phyloP scores from a whole-genome alignment of 768 basidiomycete genomes.

The Porphyrellus cyaneotinctus region DNA sequence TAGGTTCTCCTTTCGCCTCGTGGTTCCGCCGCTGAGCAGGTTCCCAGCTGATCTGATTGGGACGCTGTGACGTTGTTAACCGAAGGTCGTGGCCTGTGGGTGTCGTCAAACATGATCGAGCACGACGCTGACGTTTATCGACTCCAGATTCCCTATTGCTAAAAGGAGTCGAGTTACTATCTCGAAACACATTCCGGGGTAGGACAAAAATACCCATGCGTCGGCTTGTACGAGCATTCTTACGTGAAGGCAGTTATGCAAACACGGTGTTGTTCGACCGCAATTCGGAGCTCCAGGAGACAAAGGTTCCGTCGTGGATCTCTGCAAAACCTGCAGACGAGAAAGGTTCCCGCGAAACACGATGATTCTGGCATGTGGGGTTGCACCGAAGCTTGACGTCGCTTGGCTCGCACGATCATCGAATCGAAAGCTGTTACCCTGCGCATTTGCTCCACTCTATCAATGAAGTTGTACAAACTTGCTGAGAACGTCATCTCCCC shows the following conservation, averaged over 20 bases:
- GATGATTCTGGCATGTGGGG: background rate
- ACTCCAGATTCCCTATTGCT: background rate
- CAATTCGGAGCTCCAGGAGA: background rate
- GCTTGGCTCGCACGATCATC: slow-evolving; percentile 6
- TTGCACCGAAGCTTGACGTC: background rate
- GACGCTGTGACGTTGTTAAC: background rate
- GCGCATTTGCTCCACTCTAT: background rate
- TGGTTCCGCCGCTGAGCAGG: slow-evolving; percentile 12
- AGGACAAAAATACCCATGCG: background rate
- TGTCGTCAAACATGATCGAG: slow-evolving; percentile 2
- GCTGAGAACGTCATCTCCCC: background rate
- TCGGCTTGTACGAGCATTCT: background rate
- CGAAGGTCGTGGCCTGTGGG: background rate
- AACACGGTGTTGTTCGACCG: background rate
- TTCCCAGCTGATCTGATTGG: slow-evolving; percentile 1
- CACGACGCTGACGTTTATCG: background rate
- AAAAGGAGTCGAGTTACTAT: slow-evolving; percentile 8
- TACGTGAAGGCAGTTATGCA: background rate
- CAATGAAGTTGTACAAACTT: background rate
- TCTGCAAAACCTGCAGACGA: background rate
- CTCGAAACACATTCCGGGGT: background rate
- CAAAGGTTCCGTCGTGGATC: background rate
- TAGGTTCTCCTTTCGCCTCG: slow-evolving; percentile 14
- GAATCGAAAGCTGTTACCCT: background rate
- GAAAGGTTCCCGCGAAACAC: slow-evolving; percentile 17